Conservation (phyloP, 2,329 filamentous ascomycete species). For the Epichloe baconii region DNA sequence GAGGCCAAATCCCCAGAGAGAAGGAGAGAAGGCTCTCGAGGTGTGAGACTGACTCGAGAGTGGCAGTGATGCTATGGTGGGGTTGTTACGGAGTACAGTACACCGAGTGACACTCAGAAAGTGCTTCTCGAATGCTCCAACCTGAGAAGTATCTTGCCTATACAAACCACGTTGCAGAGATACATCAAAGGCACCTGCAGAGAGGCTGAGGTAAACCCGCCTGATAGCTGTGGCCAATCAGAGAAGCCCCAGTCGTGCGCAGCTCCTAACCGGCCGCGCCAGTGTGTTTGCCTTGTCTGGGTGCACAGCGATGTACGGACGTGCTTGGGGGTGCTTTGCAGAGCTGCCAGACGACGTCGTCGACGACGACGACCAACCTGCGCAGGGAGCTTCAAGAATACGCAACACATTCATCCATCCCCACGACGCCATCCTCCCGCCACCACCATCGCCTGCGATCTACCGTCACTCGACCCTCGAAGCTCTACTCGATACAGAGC, state of each 20-base stretch:
- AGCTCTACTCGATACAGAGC: not conserved
- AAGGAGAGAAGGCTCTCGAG: not conserved
- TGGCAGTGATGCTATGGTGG: not conserved
- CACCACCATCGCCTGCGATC: not conserved
- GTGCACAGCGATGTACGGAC: not conserved
- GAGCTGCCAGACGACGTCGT: conserved; percentile 1
- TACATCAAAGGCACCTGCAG: not conserved
- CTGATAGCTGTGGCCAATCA: conserved; percentile 8
- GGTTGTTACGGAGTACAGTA: not conserved
- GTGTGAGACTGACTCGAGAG: not conserved
- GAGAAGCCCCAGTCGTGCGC: not conserved
- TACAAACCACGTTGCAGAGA: not conserved
- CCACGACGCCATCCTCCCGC: not conserved
- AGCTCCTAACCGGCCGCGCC: conserved; percentile 10
- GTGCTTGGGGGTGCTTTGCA: not conserved
- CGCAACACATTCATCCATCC: conserved; percentile 3
- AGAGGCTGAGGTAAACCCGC: conserved; percentile 2
- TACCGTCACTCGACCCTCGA: not conserved
- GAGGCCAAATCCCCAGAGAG: not conserved
- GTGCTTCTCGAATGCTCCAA: conserved; percentile 6
- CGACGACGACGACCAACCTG: not conserved
- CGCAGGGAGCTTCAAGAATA: not conserved
- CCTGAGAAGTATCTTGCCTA: not conserved
- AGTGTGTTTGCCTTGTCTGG: conserved; percentile 13
- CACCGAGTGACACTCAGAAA: not conserved